These are phyloP conservation scores for Dichotomopilus funicola DNA, from an alignment of 2,329 filamentous ascomycete genomes.

Conservation along the genomic window DNA sequence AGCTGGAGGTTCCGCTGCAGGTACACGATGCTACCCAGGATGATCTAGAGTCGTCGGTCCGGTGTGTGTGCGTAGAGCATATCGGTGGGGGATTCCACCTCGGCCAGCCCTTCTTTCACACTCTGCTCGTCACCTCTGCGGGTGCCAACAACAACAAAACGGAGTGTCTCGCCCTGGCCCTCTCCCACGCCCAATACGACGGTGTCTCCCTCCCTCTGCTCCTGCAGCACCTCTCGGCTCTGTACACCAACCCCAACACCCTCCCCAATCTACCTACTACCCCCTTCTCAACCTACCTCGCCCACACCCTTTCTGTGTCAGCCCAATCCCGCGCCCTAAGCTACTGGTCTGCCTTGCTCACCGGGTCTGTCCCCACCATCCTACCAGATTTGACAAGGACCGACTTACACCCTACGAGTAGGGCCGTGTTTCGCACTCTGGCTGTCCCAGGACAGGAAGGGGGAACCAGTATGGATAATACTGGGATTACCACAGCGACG, in stretches of 20 bases:
- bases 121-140: conserved; percentile 39
- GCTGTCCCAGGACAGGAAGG: conserved; percentile 29
- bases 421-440: conserved; percentile 21
- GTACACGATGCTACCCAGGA: conserved; percentile 42
- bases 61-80: conserved; percentile 33
- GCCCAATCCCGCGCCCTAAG: conserved; percentile 32
- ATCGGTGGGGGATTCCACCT: conserved; percentile 45
- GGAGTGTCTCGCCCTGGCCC: conserved; percentile 48
- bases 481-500: conserved; percentile 51
- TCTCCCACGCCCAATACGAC: conserved; percentile 65
- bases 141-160: conserved; percentile 11
- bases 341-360: conserved; percentile 56
- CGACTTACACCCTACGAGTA: conserved; percentile 12
- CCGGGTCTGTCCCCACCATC: conserved; percentile 44
- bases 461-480: conserved; percentile 32
- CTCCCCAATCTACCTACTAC: conserved; percentile 24
- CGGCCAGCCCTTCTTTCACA: conserved; percentile 55
- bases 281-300: conserved; percentile 42
- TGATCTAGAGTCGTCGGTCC: conserved; percentile 28
- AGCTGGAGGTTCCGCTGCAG: conserved; percentile 42
- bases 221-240: conserved; percentile 50
- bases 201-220: conserved; percentile 58
- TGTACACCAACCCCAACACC: conserved; percentile 33
- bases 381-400: conserved; percentile 26
- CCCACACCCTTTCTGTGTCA: conserved; percentile 34